phyloP scores from a whole-genome alignment of 352 stramenopile genomes.

The Globisporangium perplexum region DNA sequence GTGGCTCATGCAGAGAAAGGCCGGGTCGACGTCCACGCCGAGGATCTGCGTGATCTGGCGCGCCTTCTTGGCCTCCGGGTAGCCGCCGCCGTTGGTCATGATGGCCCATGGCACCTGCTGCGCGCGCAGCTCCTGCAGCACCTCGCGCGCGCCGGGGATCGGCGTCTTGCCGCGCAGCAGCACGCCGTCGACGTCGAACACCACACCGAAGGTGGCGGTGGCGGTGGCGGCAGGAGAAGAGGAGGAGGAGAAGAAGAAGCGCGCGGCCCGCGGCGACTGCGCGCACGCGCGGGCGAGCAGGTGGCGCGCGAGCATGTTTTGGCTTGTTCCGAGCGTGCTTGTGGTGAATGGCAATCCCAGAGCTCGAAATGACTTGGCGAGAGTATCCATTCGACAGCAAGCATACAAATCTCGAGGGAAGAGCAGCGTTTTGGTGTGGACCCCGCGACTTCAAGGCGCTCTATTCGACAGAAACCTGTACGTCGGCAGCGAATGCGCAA shows the following conservation, averaged over 20 bases:
- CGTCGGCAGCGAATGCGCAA: background rate
- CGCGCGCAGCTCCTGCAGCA: constrained; percentile 59
- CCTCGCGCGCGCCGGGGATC: constrained; percentile 58
- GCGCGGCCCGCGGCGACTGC: too few relatives aligned
- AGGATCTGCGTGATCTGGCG: constrained; percentile 64
- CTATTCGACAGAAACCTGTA: too few relatives aligned
- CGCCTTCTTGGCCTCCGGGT: constrained; percentile 72
- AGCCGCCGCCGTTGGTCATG: constrained; percentile 86
- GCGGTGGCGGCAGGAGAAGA: too few relatives aligned
- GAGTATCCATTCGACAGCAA: background rate
- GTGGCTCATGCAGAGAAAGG: constrained; percentile 72
- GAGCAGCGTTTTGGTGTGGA: background rate
- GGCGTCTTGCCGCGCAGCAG: constrained; percentile 67
- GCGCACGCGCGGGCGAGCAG: background rate
- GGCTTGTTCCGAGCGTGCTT: too few relatives aligned
- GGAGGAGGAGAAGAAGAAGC: background rate
- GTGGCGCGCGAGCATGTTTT: background rate
- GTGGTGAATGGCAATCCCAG: too few relatives aligned
- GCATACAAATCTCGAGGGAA: background rate
- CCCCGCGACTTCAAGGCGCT: background rate
- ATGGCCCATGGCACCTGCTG: constrained; percentile 69
- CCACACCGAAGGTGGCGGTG: constrained; percentile 55
- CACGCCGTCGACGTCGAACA: constrained; percentile 83
- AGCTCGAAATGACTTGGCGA: background rate
- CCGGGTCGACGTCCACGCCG: constrained; percentile 38